Base-by-base conservation (phyloP, 2,329 filamentous ascomycete genomes). In the Orbilia ellipsospora region DNA sequence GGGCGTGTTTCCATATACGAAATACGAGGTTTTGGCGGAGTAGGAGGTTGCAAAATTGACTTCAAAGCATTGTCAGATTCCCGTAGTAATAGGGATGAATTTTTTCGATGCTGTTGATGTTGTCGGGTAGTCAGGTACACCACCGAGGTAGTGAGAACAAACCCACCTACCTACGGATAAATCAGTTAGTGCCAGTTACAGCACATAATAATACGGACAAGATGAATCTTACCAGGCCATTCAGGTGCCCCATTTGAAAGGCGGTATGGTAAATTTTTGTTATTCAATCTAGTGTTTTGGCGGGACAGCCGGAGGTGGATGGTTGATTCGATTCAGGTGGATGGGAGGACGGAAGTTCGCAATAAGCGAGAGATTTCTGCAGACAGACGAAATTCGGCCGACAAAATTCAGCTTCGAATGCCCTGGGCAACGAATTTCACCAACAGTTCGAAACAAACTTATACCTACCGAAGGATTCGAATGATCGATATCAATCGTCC, bases 91-190 rank as follows among this genome's bases (percentile, higher is more conserved):
- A 72, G 63, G 15, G 78, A 77, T 51, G 74, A 77, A 26, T 51
- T 10, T 44, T 61, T 73, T 44, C 73, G 68, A 68, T 77, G 68
- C 45, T 62, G 52, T 79, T 89, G 88, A 83, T 94, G 91, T 18
- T 90, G 84, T 80, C 90, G 86, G 40, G 92, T 84, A 57, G 89
- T 88, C 66, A 94, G 85, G 83, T 93, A 94, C 79, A 92, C 87
- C 73, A 91, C 81, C 51, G 89, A 89, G 74, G 92, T 88, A 57
- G 91, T 93, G 75, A 94, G 85, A 78, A 91, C 90, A 67, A 92
- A 88, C 78, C 92, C 91, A 80, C 91, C 90, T 78, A 90, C 88
- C 91, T 62, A 36, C 18, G 15, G 16, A 51, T 36, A 40, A 45
- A 57, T 16, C 13, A 57, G 78, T 77, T 77, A 77, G 66, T 55